Base-by-base conservation (phyloP, 2,329 filamentous ascomycete genomes). In the Aspergillus proliferans region DNA sequence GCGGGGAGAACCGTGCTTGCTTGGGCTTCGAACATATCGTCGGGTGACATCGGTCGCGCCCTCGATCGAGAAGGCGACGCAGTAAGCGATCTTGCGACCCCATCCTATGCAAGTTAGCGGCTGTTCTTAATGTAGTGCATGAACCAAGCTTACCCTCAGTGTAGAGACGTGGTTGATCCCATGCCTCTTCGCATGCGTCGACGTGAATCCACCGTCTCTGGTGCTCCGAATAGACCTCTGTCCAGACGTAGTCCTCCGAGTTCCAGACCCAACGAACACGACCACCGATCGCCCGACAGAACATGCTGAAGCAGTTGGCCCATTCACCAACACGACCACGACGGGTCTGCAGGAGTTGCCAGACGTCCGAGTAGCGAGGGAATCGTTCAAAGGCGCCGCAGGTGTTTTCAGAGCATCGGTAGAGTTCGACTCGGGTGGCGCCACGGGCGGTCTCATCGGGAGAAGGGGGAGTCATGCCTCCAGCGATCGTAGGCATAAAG, bases 211-310 rank as follows among this genome's bases (percentile, higher is more conserved):
- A 98, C 66, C 90, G 83, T 68, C 87, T 85, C 64, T 92, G 86
- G 71, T 95, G 90, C 54, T 93, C 88, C 2, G 91, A 96, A 73
- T 95, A 98, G 12, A 97, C 86, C 62, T 97, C 93, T 1, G 91
- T 95, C 93, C 93, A 98, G 22, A 96, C 88, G 64, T 96, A 88
- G 67, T 97, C 93, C 70, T 97, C 93, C 26, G 87, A 86, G 60
- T 97, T 97, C 93, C 93, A 98, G 9, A 98, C 87, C 93, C 93
- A 98, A 62, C 93, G 83, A 21, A 96, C 90, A 52, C 92, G 82
- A 52, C 87, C 88, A 45, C 92, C 92, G 12, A 97, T 83, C 4
- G 93, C 93, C 52, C 92, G 83, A 76, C 92, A 97, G 46, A 98
- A 80, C 93, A 97, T 97, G 73, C 86, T 92, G 74, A 98, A 98